phyloP scores from a whole-genome alignment of 2,329 filamentous ascomycete genomes.

The Sordariomycetes sp. region DNA sequence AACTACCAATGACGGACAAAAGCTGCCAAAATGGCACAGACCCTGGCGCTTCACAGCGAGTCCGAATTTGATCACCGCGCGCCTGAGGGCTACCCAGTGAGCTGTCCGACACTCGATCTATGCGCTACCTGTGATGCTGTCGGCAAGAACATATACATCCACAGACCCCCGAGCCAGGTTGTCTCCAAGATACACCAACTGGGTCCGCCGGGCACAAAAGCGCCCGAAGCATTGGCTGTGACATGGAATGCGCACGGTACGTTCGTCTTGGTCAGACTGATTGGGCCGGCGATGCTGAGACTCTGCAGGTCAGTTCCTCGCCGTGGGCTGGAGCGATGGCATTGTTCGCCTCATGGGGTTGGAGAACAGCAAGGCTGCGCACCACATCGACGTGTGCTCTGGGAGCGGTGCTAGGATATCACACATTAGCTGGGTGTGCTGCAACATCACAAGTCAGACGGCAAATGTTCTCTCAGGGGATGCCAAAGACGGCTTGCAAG shows the following conservation, averaged over 20 bases:
- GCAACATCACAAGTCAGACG: conserved; percentile 5
- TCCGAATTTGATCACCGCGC: conserved; percentile 47
- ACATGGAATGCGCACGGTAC: conserved; percentile 62
- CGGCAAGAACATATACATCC: conserved; percentile 63
- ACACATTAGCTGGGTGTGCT: conserved; percentile 45
- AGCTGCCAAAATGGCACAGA: background rate
- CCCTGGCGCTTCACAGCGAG: conserved; percentile 36
- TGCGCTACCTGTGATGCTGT: conserved; percentile 60
- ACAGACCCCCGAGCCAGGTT: conserved; percentile 66
- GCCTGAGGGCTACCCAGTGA: conserved; percentile 52
- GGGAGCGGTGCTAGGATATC: conserved; percentile 32
- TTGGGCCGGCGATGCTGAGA: background rate
- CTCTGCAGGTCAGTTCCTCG: conserved; percentile 59
- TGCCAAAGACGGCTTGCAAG: background rate
- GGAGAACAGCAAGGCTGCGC: conserved; percentile 73
- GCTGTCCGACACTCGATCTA: conserved; percentile 80
- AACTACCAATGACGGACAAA: background rate
- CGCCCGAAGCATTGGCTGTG: conserved; percentile 36
- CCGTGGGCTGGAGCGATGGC: conserved; percentile 77
- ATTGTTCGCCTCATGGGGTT: conserved; percentile 67
- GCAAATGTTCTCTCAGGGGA: background rate
- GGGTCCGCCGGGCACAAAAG: conserved; percentile 26
- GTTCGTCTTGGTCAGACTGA: too few species aligned
- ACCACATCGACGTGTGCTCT: conserved; percentile 51
- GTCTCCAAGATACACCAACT: conserved; percentile 43